Evolutionary conservation across 2,329 filamentous ascomycete species (phyloP).

Genomic region (Raffaelea arxii): DNA sequence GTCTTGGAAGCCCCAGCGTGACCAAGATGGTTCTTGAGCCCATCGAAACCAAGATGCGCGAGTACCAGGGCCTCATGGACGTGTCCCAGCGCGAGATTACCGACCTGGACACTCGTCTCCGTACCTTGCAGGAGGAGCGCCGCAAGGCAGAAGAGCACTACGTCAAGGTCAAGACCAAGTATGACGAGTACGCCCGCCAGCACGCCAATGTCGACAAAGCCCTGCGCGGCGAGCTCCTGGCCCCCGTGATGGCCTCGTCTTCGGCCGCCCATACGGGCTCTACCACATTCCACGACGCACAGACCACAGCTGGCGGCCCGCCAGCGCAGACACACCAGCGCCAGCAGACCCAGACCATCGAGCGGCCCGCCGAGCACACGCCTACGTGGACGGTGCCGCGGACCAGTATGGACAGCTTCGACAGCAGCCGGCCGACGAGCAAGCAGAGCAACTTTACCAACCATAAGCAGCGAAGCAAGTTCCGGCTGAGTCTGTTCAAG

Average conservation of each 20-base stretch:
- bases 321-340: background rate
- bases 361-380: background rate
- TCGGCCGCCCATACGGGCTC: background rate
- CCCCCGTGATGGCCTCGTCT: background rate
- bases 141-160: background rate
- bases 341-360: background rate
- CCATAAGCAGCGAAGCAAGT: background rate
- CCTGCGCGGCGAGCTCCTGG: background rate
- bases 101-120: background rate
- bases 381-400: background rate
- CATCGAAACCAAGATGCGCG: background rate
- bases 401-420: background rate
- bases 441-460: background rate
- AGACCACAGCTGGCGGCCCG: too few species aligned
- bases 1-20: background rate
- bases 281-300: too few species aligned
- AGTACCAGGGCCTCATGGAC: background rate
- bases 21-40: constrained; percentile 1
- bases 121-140: background rate
- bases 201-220: background rate
- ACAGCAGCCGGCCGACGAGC: background rate
- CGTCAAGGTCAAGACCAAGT: background rate
- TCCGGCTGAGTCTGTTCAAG: background rate
- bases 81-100: background rate
- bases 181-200: background rate